phyloP scores from a whole-genome alignment of 306 rosid genomes.

The cucumber (Cucumis sativus) region DNA sequence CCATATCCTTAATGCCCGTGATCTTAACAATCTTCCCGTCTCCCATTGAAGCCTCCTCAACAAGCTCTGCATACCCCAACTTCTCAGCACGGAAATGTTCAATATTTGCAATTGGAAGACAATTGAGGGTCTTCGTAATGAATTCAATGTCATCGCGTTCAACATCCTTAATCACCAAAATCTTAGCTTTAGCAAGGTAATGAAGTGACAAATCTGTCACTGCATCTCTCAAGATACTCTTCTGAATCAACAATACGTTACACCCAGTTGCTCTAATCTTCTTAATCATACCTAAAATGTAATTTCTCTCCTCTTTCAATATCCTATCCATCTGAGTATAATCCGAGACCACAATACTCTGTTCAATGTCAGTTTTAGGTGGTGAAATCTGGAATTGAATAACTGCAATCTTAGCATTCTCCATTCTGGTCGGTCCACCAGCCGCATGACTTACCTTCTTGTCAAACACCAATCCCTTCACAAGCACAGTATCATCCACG shows the following conservation, averaged over 20 bases:
- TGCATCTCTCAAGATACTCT: constrained; percentile 89
- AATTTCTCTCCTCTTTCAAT: constrained; percentile 83
- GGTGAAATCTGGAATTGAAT: constrained; percentile 98
- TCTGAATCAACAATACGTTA: constrained; percentile 84
- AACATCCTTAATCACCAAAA: constrained; percentile 89
- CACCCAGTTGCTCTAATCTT: constrained; percentile 86
- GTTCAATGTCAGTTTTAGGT: constrained; percentile 85
- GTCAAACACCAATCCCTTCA: constrained; percentile 75
- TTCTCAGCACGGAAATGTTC: constrained; percentile 90
- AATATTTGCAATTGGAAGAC: constrained; percentile 82
- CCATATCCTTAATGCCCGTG: constrained; percentile 90
- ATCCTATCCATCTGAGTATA: constrained; percentile 97
- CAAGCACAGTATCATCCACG: constrained; percentile 70
- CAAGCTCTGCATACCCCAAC: constrained; percentile 83
- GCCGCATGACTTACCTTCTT: constrained; percentile 94
- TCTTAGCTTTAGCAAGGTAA: constrained; percentile 91
- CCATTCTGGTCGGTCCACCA: constrained; percentile 91
- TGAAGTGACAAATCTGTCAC: constrained; percentile 90
- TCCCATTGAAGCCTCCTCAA: constrained; percentile 82
- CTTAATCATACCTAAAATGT: constrained; percentile 89
- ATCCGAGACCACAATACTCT: constrained; percentile 84
- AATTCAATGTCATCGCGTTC: constrained; percentile 96
- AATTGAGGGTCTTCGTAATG: constrained; percentile 83
- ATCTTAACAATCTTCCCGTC: constrained; percentile 91
- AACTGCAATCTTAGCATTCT: constrained; percentile 86